Percentiles rank a stretch among this genome's conserved stretches.
Evolutionary conservation across 805 yeast genomes (phyloP).

Genomic region (Naumovozyma dairenensis): DNA sequence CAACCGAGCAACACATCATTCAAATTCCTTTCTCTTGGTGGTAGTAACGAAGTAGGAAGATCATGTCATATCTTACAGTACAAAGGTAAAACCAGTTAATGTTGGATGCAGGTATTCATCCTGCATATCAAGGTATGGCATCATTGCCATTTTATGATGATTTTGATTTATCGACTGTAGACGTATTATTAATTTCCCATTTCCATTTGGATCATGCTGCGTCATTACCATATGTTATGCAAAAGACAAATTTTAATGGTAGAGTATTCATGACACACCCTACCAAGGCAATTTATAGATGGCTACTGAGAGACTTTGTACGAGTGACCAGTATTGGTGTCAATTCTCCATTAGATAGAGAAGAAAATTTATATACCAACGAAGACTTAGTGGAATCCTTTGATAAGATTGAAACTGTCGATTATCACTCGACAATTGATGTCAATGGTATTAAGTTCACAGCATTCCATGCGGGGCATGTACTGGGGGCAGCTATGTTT

Average conservation of each 20-base stretch:
- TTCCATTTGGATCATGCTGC: constrained; percentile 98
- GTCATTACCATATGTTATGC: constrained; percentile 95
- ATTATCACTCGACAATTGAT: constrained; percentile 90
- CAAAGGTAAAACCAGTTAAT: constrained; percentile 89
- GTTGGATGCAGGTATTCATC: constrained; percentile 98
- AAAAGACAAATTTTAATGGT: constrained; percentile 88
- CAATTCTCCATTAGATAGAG: constrained; percentile 29
- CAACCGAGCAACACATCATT: constrained; percentile 30
- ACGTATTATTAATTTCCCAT: constrained; percentile 79
- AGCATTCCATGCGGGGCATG: constrained; percentile 99
- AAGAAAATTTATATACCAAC: constrained; percentile 66
- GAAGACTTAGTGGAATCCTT: constrained; percentile 83
- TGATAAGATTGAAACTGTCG: constrained; percentile 86
- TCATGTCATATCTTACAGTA: constrained; percentile 89
- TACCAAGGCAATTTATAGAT: constrained; percentile 92
- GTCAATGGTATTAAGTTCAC: constrained; percentile 92
- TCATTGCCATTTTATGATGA: constrained; percentile 94
- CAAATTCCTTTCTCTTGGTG: constrained; percentile 84
- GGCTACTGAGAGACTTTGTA: constrained; percentile 91
- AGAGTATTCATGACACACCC: constrained; percentile 99
- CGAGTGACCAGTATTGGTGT: constrained; percentile 63
- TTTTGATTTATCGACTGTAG: constrained; percentile 80
- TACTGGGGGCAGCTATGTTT: constrained; percentile 96
- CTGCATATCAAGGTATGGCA: constrained; percentile 82
- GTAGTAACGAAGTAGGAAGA: constrained; percentile 97